A percentile compares a stretch with the other conserved stretches of the same genome.
Conservation (phyloP, 352 stramenopile species). For the Pythium chondricola region DNA sequence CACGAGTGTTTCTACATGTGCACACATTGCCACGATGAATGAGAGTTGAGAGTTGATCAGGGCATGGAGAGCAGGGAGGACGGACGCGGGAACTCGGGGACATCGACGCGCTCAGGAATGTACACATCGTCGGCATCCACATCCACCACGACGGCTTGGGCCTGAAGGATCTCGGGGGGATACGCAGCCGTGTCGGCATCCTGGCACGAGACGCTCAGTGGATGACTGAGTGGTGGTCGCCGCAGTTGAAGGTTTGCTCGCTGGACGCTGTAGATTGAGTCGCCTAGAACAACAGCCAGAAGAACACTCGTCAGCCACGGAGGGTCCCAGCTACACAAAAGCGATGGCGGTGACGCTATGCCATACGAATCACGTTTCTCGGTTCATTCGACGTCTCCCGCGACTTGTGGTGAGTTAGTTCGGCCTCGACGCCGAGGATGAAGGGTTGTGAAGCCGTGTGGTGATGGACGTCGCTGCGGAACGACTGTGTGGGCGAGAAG, state of each 20-base stretch:
- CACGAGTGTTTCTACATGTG: constrained; percentile 47
- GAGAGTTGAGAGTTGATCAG: neutral
- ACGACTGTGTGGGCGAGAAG: constrained; percentile 20
- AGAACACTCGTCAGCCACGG: too few species aligned
- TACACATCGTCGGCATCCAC: constrained; percentile 69
- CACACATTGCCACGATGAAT: too few species aligned
- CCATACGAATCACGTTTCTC: constrained; percentile 57
- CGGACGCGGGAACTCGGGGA: constrained; percentile 64
- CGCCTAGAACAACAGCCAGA: constrained; percentile 33
- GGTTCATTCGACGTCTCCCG: constrained; percentile 37
- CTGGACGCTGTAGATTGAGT: constrained; percentile 66
- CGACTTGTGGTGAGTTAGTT: constrained; percentile 36
- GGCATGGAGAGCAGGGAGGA: neutral
- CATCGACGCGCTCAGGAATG: constrained; percentile 49
- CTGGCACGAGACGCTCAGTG: neutral
- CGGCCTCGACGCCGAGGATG: constrained; percentile 48
- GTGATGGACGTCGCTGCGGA: neutral
- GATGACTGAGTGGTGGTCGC: constrained; percentile 5
- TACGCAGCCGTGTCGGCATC: constrained; percentile 17
- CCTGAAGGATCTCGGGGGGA: constrained; percentile 38
- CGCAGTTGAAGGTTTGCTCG: constrained; percentile 40
- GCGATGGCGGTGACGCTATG: too few species aligned
- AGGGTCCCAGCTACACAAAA: too few species aligned
- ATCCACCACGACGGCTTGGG: constrained; percentile 46
- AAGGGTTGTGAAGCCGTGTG: constrained; percentile 21